These are phyloP conservation scores for Kazachstania sp. DNA, from an alignment of 1,139 yeast species.

Conservation along the genomic window DNA sequence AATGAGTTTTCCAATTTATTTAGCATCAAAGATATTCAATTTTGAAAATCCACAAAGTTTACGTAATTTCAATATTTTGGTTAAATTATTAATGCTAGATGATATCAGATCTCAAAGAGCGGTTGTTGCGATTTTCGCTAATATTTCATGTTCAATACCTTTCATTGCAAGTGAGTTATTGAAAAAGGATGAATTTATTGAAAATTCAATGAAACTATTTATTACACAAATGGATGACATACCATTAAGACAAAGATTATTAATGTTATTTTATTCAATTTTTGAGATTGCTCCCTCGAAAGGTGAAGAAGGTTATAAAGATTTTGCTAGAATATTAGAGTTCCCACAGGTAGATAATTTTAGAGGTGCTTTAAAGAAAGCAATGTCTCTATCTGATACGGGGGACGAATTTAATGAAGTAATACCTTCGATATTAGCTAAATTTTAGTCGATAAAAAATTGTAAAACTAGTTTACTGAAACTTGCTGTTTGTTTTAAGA, in stretches of 20 bases:
- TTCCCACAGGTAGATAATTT: slow-evolving; percentile 2
- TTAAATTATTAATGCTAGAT: slow-evolving; percentile 22
- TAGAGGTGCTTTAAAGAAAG: slow-evolving; percentile 4
- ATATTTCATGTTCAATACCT: slow-evolving; percentile 25
- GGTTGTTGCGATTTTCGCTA: slow-evolving; percentile 30
- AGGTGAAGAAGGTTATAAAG: slow-evolving; percentile 2
- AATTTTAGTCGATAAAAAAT: no score
- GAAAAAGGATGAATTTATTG: slow-evolving; percentile 18
- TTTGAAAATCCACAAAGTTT: slow-evolving; percentile 27
- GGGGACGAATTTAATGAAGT: slow-evolving; percentile 12
- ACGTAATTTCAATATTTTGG: slow-evolving; percentile 25
- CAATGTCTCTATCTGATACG: slow-evolving; percentile 8
- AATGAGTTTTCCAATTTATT: slow-evolving; percentile 26
- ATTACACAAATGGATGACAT: slow-evolving; percentile 20
- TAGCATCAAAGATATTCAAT: slow-evolving; percentile 30
- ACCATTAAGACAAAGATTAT: slow-evolving; percentile 21
- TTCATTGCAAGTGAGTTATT: slow-evolving; percentile 26
- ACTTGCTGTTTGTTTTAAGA: no score
- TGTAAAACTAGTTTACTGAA: no score
- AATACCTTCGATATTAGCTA: slow-evolving; percentile 1
- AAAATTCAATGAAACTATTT: slow-evolving; percentile 18
- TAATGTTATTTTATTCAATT: slow-evolving; percentile 24
- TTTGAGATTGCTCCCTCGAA: slow-evolving; percentile 14
- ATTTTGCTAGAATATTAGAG: slow-evolving; percentile 1
- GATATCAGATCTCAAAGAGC: slow-evolving; percentile 29